Evolutionary conservation across 192 early-diverging fungal species (phyloP).

Genomic region (Phlyctochytrium bullatum): DNA sequence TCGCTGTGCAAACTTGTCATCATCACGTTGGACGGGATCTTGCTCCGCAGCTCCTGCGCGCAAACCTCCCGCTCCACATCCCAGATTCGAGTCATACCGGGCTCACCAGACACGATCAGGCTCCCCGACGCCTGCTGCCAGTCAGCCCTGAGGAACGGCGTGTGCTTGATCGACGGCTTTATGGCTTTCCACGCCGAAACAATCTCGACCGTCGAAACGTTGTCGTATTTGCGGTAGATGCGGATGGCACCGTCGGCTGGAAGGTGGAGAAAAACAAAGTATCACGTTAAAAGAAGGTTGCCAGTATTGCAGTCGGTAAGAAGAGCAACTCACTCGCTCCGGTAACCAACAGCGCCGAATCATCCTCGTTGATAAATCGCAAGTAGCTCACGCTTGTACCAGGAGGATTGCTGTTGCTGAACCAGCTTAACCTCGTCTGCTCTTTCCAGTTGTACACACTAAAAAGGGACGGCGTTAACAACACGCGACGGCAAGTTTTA

Average conservation of each 20-base stretch:
- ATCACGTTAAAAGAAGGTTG: not conserved
- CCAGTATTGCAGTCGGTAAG: not conserved
- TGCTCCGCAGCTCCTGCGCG: constrained; percentile 12
- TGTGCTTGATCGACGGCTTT: constrained; percentile 31
- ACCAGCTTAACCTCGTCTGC: constrained; percentile 55
- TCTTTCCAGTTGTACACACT: constrained; percentile 79
- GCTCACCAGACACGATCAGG: constrained; percentile 67
- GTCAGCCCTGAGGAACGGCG: constrained; percentile 34
- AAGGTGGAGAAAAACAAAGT: not conserved
- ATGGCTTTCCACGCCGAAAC: constrained; percentile 75
- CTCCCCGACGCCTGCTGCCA: constrained; percentile 77
- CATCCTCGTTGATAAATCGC: constrained; percentile 90
- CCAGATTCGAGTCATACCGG: constrained; percentile 69
- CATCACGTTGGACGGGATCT: constrained; percentile 17
- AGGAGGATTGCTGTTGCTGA: constrained; percentile 67
- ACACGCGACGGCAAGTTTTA: not conserved
- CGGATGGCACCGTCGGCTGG: constrained; percentile 76
- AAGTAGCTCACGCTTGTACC: constrained; percentile 71
- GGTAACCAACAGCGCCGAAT: constrained; percentile 76
- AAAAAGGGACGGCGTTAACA: not conserved
- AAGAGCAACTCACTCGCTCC: constrained; percentile 64
- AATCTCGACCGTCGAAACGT: constrained; percentile 55
- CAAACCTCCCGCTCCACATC: constrained; percentile 75
- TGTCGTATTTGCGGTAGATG: constrained; percentile 70
- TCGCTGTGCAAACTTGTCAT: constrained; percentile 69